Percentiles rank a stretch among this genome's conserved stretches.
phyloP scores from a whole-genome alignment of 768 basidiomycete species.

The Termitomyces heimii region DNA sequence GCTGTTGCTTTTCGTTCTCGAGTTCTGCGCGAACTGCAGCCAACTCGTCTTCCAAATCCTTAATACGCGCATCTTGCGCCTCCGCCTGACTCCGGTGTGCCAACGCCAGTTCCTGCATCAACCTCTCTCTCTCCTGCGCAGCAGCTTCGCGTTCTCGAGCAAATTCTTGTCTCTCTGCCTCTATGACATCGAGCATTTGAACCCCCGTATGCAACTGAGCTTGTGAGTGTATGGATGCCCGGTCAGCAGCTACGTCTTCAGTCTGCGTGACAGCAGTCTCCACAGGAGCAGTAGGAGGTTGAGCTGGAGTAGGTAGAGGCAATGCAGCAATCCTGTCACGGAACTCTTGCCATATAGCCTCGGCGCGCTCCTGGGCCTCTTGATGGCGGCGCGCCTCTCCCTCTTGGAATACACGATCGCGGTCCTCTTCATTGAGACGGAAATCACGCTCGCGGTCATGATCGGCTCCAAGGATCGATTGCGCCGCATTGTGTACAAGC shows the following conservation, averaged over 20 bases:
- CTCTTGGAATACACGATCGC: slow-evolving; percentile 55
- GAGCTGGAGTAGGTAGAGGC: slow-evolving; percentile 16
- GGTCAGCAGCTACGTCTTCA: slow-evolving; percentile 25
- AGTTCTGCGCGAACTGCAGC: slow-evolving; percentile 50
- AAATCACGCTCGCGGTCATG: slow-evolving; percentile 60
- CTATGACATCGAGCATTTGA: slow-evolving; percentile 50
- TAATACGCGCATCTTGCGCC: slow-evolving; percentile 50
- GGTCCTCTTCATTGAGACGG: slow-evolving; percentile 56
- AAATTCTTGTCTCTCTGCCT: slow-evolving; percentile 54
- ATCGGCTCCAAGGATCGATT: slow-evolving; percentile 53
- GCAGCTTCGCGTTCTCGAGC: slow-evolving; percentile 48
- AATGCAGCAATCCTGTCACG: slow-evolving; percentile 32
- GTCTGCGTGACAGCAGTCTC: slow-evolving; percentile 10
- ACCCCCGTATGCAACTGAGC: slow-evolving; percentile 26
- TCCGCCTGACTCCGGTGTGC: slow-evolving; percentile 40
- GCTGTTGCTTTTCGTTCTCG: slow-evolving; percentile 54
- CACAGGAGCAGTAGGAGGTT: slow-evolving; percentile 1
- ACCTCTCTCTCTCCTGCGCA: slow-evolving; percentile 46
- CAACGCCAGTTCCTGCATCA: slow-evolving; percentile 42
- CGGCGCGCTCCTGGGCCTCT: slow-evolving; percentile 46
- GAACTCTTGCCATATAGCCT: slow-evolving; percentile 37
- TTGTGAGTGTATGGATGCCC: slow-evolving; percentile 28
- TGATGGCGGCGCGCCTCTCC: slow-evolving; percentile 51
- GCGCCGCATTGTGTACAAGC: slow-evolving; percentile 40
- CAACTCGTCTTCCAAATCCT: slow-evolving; percentile 59